Conservation (phyloP, 1,284 basidiomycete genomes). For the Rhizoctonia solani region DNA sequence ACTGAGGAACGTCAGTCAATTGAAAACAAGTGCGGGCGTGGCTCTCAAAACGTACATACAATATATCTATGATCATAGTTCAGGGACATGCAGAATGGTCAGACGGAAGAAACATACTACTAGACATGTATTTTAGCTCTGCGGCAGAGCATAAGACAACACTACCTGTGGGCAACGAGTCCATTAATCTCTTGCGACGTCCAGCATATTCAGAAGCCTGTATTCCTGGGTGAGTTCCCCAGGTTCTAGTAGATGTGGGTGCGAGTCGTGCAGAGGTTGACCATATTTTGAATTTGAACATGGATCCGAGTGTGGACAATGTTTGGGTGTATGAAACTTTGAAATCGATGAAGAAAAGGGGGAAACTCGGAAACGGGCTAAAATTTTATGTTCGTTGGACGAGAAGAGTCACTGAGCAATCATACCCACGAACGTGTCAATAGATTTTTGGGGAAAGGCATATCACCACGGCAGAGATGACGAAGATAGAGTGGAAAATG, state of each 20-base stretch:
- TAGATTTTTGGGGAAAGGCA: too few species aligned
- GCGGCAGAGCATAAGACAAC: slow-evolving; percentile 79
- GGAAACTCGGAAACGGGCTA: too few species aligned
- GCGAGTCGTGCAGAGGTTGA: slow-evolving; percentile 75
- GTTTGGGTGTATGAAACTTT: too few species aligned
- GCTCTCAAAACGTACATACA: slow-evolving; percentile 48
- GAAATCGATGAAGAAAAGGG: too few species aligned
- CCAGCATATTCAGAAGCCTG: slow-evolving; percentile 78
- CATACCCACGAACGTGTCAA: too few species aligned
- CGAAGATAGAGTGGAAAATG: too few species aligned
- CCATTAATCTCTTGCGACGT: slow-evolving; percentile 76
- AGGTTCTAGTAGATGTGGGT: slow-evolving; percentile 71
- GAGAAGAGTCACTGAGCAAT: too few species aligned
- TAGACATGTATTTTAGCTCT: slow-evolving; percentile 68
- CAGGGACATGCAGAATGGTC: not conserved
- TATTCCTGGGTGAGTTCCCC: slow-evolving; percentile 89
- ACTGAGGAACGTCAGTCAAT: slow-evolving; percentile 51
- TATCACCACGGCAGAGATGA: too few species aligned
- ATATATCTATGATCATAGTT: slow-evolving; percentile 46
- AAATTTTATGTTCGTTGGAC: too few species aligned
- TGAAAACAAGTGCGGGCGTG: not conserved
- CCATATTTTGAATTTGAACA: slow-evolving; percentile 55
- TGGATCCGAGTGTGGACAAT: not conserved
- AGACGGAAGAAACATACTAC: slow-evolving; percentile 59
- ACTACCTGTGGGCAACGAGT: slow-evolving; percentile 73